phyloP scores from a whole-genome alignment of 352 stramenopile genomes.

The Lagenidium sp. region DNA sequence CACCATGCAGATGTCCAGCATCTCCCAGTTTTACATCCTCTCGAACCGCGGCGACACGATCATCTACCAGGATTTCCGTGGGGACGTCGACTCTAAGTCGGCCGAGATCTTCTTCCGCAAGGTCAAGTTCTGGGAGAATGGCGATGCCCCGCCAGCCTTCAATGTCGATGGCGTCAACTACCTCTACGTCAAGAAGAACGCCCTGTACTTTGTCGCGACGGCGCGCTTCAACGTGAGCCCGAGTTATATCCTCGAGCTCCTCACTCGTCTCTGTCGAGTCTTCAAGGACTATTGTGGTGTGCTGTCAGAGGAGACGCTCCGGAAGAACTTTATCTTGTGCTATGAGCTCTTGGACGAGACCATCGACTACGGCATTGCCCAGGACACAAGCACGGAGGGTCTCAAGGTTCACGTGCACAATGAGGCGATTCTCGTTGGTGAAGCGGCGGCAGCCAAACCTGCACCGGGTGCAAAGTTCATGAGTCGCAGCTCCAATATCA shows the following conservation, averaged over 20 bases:
- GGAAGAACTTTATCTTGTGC: slow-evolving; percentile 99
- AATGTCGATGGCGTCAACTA: slow-evolving; percentile 97
- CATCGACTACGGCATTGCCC: slow-evolving; percentile 97
- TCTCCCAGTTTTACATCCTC: slow-evolving; percentile 99
- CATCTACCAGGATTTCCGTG: slow-evolving; percentile 96
- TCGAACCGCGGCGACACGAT: slow-evolving; percentile 97
- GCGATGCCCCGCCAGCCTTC: slow-evolving; percentile 95
- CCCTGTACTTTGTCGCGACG: slow-evolving; percentile 96
- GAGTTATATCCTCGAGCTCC: slow-evolving; percentile 93
- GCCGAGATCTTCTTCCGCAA: slow-evolving; percentile 98
- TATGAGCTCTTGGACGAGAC: slow-evolving; percentile 99
- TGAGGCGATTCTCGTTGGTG: slow-evolving; percentile 94
- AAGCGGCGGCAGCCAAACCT: slow-evolving; percentile 63
- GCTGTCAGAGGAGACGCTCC: slow-evolving; percentile 96
- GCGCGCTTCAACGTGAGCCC: slow-evolving; percentile 96
- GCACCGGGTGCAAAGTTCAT: slow-evolving; percentile 91
- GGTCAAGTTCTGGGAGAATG: slow-evolving; percentile 98
- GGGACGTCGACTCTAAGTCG: slow-evolving; percentile 75
- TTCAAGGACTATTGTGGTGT: slow-evolving; percentile 99
- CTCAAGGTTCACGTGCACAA: slow-evolving; percentile 99
- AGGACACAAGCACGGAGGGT: slow-evolving; percentile 96
- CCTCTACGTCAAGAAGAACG: slow-evolving; percentile 97
- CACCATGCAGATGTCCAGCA: slow-evolving; percentile 38
- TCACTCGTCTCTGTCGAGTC: slow-evolving; percentile 91
- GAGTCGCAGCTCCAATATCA: slow-evolving; percentile 68